A percentile compares a stretch with the other conserved stretches of the same genome.
Evolutionary conservation across 805 yeast species (phyloP).

Genomic region (Cyberlindnera mycetangii): DNA sequence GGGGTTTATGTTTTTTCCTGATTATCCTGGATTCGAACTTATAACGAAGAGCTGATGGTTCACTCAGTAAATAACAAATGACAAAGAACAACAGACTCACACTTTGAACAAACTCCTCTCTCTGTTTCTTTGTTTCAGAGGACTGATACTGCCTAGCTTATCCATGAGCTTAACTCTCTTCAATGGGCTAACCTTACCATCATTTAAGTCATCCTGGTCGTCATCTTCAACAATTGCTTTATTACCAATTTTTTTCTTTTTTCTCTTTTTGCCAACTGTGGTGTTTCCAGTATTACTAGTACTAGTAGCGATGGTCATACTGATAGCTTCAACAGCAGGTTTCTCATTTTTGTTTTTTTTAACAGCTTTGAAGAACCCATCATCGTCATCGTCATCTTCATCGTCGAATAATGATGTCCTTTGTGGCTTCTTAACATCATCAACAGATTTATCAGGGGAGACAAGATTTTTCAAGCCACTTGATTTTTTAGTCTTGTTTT

Average conservation of each 20-base stretch:
- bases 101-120: conserved; percentile 27
- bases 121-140: conserved; percentile 27
- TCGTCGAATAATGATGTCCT: conserved; percentile 27
- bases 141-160: conserved; percentile 26
- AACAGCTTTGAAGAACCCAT: conserved; percentile 21
- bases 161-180: conserved; percentile 28
- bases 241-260: conserved; percentile 23
- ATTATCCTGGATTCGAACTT: too few species aligned
- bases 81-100: too few species aligned
- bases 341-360: conserved; percentile 17
- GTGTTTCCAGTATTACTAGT: too few species aligned
- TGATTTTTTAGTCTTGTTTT: conserved; percentile 11
- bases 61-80: too few species aligned
- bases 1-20: too few species aligned
- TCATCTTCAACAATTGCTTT: conserved; percentile 21
- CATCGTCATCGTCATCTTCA: conserved; percentile 30
- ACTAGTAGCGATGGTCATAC: conserved; percentile 1
- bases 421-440: conserved; percentile 13
- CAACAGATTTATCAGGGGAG: conserved; percentile 16
- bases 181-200: conserved; percentile 18
- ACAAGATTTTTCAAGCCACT: conserved; percentile 26
- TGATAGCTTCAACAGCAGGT: neutral
- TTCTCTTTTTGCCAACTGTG: conserved; percentile 16
- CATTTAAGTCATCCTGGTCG: conserved; percentile 20
- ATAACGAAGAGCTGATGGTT: too few species aligned